Evolutionary conservation across 805 yeast genomes (phyloP).

Genomic region (Zygotorulaspora sp.): DNA sequence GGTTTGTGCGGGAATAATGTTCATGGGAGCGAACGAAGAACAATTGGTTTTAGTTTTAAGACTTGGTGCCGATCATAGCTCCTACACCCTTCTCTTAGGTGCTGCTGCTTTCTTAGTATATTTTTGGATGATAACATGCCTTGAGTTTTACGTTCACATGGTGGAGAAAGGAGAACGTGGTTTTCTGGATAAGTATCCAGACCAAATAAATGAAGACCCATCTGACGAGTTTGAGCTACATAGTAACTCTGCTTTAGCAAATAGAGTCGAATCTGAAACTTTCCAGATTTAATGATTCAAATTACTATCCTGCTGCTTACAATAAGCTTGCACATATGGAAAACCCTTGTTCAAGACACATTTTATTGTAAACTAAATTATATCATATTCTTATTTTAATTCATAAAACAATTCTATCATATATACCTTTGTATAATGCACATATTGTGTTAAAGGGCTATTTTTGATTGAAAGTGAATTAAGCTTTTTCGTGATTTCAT

Average conservation of each 20-base stretch:
- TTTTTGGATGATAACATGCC: conserved; percentile 58
- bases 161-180: conserved; percentile 13
- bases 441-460: too few relatives aligned
- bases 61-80: conserved; percentile 78
- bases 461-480: too few relatives aligned
- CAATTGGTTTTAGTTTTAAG: conserved; percentile 67
- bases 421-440: too few relatives aligned
- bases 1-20: conserved; percentile 70
- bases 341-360: too few relatives aligned
- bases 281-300: too few relatives aligned
- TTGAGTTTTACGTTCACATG: conserved; percentile 55
- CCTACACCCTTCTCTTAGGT: conserved; percentile 67
- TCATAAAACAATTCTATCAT: too few relatives aligned
- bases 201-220: conserved; percentile 1
- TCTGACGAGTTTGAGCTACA: conserved; percentile 13
- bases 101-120: conserved; percentile 71
- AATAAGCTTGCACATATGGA: too few relatives aligned
- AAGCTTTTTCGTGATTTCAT: too few relatives aligned
- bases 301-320: too few relatives aligned
- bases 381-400: too few relatives aligned
- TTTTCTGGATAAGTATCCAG: conserved; percentile 15
- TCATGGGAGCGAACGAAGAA: conserved; percentile 93
- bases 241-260: conserved; percentile 2
- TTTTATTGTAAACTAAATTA: too few relatives aligned
- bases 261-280: too few relatives aligned